Base-by-base conservation (phyloP, 306 rosid species). In the Adenanthera pavonina region DNA sequence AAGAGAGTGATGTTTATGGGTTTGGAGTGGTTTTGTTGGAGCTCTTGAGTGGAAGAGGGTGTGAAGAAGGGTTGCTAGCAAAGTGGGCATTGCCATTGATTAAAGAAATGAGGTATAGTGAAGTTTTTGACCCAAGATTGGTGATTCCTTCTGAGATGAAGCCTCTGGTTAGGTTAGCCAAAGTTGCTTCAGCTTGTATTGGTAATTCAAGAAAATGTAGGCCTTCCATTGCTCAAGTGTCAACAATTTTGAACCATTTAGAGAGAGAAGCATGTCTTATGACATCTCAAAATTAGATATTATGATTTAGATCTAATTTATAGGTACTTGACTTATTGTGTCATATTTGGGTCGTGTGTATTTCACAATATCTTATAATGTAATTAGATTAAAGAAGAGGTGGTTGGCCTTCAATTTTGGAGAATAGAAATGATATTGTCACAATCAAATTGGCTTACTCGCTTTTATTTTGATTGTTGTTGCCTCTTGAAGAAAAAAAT, bases 51-150 rank as follows among this genome's bases (percentile, higher is more conserved):
- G 99, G 99, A 48, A 91, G 95, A 82, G 72, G 75, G 8, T 88
- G 94, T 70, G 94, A 91, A 56, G 92, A 84, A 65, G 97, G 97
- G 3, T 77, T 72, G 43, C 66, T 94, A 41, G 92, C 84, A n/a
- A 91, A 88, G 17, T 92, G 97, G 99, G 92, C 91, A 17, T 77
- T 88, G 92, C 97, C 97, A 69, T 81, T 95, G 93, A 92, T 95
- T 0, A 92, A 88, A 74, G 92, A 89, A 51, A 84, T 48, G 81
- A 91, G 82, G 36, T 84, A 83, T 51, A 36, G 61, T 80, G 95
- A 95, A 78, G 53, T 95, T 61, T 82, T 91, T 78, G 97, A 92
- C 82, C 92, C 92, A 1, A 82, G 95, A 70, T 69, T 88, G 17
- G 89, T 81, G 7, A 68, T 80, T 84, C 94, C 94, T 74, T 69